phyloP scores from a whole-genome alignment of 2,329 filamentous ascomycete species.

The Colletotrichum aenigma region DNA sequence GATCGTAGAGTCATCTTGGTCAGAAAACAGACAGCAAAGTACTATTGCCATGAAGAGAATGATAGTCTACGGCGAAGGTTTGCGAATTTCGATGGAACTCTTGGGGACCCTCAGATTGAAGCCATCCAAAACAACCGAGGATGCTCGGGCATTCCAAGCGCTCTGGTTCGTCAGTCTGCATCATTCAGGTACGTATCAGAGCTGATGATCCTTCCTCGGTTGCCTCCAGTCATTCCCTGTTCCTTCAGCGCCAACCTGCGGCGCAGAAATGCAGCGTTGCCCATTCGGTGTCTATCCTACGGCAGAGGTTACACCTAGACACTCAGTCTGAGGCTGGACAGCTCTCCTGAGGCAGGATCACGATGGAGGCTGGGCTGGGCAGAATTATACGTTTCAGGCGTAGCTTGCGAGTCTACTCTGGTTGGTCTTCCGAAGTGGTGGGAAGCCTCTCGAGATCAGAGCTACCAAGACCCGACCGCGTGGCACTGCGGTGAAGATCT shows the following conservation, averaged over 20 bases:
- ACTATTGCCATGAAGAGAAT: not conserved
- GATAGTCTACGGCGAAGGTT: not conserved
- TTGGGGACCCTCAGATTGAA: not conserved
- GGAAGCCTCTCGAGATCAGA: not conserved
- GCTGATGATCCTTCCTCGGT: not conserved
- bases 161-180: not conserved
- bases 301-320: not conserved
- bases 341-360: not conserved
- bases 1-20: not conserved
- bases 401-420: constrained; percentile 3
- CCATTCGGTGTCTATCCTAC: not conserved
- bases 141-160: not conserved
- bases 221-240: not conserved
- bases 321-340: not conserved
- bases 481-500: not conserved
- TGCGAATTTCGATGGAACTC: not conserved
- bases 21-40: not conserved
- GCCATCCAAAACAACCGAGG: not conserved
- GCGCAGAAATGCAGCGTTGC: not conserved
- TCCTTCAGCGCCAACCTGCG: not conserved
- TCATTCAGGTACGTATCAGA: not conserved
- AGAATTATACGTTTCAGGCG: not conserved
- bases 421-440: not conserved
- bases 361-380: not conserved
- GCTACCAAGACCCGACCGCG: not conserved